A percentile compares a stretch with the other conserved stretches of the same genome.
phyloP scores from a whole-genome alignment of 2,329 filamentous ascomycete species.

The Fonsecaea monophora region DNA sequence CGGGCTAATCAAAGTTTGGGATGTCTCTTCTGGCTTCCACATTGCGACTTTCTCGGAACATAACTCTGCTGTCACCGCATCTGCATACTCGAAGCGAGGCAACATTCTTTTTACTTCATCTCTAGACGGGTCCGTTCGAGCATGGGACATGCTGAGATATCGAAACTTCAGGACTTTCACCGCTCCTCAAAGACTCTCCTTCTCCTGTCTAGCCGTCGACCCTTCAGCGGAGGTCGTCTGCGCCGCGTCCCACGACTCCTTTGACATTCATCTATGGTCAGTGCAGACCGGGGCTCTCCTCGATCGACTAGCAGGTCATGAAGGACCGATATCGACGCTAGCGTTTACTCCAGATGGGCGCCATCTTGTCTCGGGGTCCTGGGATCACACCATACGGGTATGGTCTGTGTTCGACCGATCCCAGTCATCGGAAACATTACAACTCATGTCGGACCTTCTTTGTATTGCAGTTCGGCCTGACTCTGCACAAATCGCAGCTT shows the following conservation, averaged over 20 bases:
- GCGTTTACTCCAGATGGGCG: slow-evolving; percentile 87
- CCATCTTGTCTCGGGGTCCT: slow-evolving; percentile 86
- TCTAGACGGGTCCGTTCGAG: slow-evolving; percentile 89
- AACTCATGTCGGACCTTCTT: slow-evolving; percentile 89
- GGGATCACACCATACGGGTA: slow-evolving; percentile 93
- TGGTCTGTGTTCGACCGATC: slow-evolving; percentile 96
- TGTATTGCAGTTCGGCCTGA: slow-evolving; percentile 88
- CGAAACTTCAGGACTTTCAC: slow-evolving; percentile 98
- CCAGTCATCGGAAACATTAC: slow-evolving; percentile 92
- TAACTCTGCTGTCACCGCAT: slow-evolving; percentile 87
- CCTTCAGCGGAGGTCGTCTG: slow-evolving; percentile 96
- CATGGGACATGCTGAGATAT: slow-evolving; percentile 95
- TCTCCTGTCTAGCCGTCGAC: slow-evolving; percentile 94
- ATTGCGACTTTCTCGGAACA: slow-evolving; percentile 98
- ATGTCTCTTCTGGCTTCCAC: slow-evolving; percentile 94
- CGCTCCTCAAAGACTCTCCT: slow-evolving; percentile 86
- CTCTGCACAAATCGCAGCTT: slow-evolving; percentile 86
- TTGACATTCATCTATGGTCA: slow-evolving; percentile 97
- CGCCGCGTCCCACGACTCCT: slow-evolving; percentile 92
- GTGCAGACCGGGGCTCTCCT: slow-evolving; percentile 96
- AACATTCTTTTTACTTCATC: slow-evolving; percentile 96
- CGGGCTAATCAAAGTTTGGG: slow-evolving; percentile 98
- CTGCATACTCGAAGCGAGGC: slow-evolving; percentile 92
- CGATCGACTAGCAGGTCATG: slow-evolving; percentile 87
- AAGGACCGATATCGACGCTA: slow-evolving; percentile 87